These are phyloP conservation scores for Moringa oleifera DNA, from an alignment of 345 rosid species.

Conservation along the genomic window DNA sequence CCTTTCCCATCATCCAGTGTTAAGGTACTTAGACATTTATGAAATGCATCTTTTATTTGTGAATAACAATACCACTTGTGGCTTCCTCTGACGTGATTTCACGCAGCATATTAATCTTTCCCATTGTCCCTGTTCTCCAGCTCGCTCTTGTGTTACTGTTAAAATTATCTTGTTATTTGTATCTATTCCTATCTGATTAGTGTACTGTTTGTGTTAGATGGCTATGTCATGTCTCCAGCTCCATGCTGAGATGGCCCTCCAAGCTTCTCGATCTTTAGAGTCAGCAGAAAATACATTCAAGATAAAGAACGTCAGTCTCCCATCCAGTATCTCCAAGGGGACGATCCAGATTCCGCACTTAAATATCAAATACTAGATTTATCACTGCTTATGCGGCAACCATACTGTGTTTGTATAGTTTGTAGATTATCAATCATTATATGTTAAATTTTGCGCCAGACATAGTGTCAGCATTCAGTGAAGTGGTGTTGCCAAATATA, in stretches of 20 bases:
- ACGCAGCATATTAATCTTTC: too few relatives aligned
- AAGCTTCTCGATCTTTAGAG: conserved; percentile 83
- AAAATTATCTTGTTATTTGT: background rate
- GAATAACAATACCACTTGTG: too few relatives aligned
- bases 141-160: background rate
- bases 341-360: conserved; percentile 47
- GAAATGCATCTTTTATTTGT: too few relatives aligned
- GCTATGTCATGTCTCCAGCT: conserved; percentile 87
- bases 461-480: too few relatives aligned
- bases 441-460: too few relatives aligned
- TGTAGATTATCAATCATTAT: too few relatives aligned
- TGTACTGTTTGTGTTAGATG: conserved; percentile 41
- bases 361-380: conserved; percentile 23
- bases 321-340: conserved; percentile 28
- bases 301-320: conserved; percentile 30
- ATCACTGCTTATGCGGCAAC: too few relatives aligned
- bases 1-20: too few relatives aligned
- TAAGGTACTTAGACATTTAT: too few relatives aligned
- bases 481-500: too few relatives aligned
- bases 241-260: conserved; percentile 89
- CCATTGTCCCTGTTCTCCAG: background rate
- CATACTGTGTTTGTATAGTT: too few relatives aligned
- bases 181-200: background rate
- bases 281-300: conserved; percentile 30
- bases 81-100: too few relatives aligned